Evolutionary conservation across 352 stramenopile genomes (phyloP).

Genomic region (Pythium aristosporum): DNA sequence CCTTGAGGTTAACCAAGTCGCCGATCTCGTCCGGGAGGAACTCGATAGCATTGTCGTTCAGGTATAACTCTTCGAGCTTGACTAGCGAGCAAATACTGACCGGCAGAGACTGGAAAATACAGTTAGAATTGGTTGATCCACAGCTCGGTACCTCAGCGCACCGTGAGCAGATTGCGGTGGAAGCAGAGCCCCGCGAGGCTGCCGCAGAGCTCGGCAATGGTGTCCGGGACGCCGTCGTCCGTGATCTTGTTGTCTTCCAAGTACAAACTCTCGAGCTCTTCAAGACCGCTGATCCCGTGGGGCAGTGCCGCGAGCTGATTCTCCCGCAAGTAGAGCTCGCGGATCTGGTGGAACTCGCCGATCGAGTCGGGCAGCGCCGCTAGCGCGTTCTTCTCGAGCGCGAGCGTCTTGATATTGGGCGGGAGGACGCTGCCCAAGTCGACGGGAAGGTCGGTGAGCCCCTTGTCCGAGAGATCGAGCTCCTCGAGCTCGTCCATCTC

Average conservation of each 20-base stretch:
- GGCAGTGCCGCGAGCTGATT: conserved; percentile 69
- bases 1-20: conserved; percentile 64
- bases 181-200: conserved; percentile 68
- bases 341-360: conserved; percentile 49
- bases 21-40: conserved; percentile 72
- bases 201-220: conserved; percentile 43
- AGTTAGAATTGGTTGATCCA: background rate
- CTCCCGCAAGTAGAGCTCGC: conserved; percentile 81
- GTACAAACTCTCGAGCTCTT: conserved; percentile 78
- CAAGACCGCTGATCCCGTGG: conserved; percentile 44
- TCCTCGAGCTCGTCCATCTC: conserved; percentile 77
- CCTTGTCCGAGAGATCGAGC: conserved; percentile 81
- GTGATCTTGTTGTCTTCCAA: conserved; percentile 86
- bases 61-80: conserved; percentile 81
- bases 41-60: conserved; percentile 76
- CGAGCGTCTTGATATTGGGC: conserved; percentile 69
- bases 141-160: conserved; percentile 18
- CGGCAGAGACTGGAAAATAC: conserved; percentile 46
- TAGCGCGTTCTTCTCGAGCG: conserved; percentile 79
- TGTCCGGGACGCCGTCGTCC: conserved; percentile 49
- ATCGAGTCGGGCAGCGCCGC: conserved; percentile 52
- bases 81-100: conserved; percentile 59
- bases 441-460: conserved; percentile 50
- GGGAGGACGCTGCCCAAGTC: conserved; percentile 54
- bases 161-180: conserved; percentile 78